Conservation (phyloP, 352 stramenopile genomes). For the Phytophthora ramorum region DNA sequence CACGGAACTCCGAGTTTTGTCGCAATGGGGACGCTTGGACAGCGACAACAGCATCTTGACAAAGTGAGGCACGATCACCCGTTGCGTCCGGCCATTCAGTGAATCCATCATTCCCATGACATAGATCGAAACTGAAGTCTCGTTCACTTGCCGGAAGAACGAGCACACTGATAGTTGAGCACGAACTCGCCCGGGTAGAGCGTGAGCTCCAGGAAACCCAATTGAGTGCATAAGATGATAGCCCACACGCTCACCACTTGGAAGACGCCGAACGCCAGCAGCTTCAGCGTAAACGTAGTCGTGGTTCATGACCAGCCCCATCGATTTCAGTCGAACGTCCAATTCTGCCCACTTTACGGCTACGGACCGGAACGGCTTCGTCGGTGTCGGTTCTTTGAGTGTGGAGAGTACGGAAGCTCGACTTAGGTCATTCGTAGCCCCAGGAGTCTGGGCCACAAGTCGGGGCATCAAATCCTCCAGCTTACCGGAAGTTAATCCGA, state of each 20-base stretch:
- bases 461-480: conserved; percentile 48
- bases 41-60: conserved; percentile 33
- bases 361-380: conserved; percentile 44
- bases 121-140: conserved; percentile 31
- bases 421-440: conserved; percentile 40
- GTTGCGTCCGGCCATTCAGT: conserved; percentile 5
- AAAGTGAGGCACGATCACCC: conserved; percentile 25
- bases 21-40: conserved; percentile 13
- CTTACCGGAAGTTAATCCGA: conserved; percentile 31
- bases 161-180: conserved; percentile 42
- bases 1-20: neutral
- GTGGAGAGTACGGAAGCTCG: conserved; percentile 43
- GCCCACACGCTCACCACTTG: conserved; percentile 39
- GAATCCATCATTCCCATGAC: conserved; percentile 32
- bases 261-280: conserved; percentile 34
- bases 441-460: neutral
- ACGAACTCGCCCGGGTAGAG: conserved; percentile 28
- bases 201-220: conserved; percentile 34
- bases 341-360: conserved; percentile 41
- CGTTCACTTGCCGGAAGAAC: conserved; percentile 36
- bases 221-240: conserved; percentile 66
- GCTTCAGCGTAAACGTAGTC: conserved; percentile 57
- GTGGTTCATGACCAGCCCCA: conserved; percentile 39
- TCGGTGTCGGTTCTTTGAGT: conserved; percentile 39
- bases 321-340: conserved; percentile 33